Evolutionary conservation across 305 asterid species (phyloP), one percentile per base, ranked within the genome.

Genomic region (Fraxinus greggii): DNA sequence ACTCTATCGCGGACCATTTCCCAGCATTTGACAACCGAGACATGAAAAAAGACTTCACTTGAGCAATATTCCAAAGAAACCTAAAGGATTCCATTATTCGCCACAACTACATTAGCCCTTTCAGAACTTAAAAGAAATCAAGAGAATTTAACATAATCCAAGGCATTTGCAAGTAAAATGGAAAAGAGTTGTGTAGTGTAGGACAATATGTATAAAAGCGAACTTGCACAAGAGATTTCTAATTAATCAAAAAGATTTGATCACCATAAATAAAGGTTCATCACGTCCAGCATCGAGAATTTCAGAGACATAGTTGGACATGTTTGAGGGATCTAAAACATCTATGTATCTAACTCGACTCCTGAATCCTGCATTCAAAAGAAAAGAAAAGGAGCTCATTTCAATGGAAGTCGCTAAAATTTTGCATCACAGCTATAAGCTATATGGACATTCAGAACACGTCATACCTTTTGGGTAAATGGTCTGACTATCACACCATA

Each of bases 1-100:
- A 92, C 97, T 86, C 95, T 91, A 83, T 96, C 98, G 77, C 97
- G 89, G 70, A 96, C 97, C 94, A 96, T 85, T 83, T 93, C 98
- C 99, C 99, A 96, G 89, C 98, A 96, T 90, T 91, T 93, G 72
- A 80, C 80, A 81, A 95, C 90, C 28, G 99, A 91, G 65, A 88
- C 76, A 61, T 96, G 97, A 76, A 86, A 85, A 89, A 93, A 96
- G 63, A 96, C 94, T 90, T 96, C 99, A 79, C 87, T 86, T 23
- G 95, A 93, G 78, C 86, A 84, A 78, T 89, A 92, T 91, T 94
- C 98, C 83, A 92, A 85, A 3, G 89, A 90, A 79, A 94, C 98
- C 99, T 96, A 87, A 29, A 82, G 84, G 51, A 48, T 38, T 45
- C 21, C 67, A 67, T 29, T 79, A 69, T 78, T 74, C 59, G 45